Evolutionary conservation across 1,284 basidiomycete species (phyloP), one percentile per base, ranked within the genome.

Genomic region (Irpex lacteus): DNA sequence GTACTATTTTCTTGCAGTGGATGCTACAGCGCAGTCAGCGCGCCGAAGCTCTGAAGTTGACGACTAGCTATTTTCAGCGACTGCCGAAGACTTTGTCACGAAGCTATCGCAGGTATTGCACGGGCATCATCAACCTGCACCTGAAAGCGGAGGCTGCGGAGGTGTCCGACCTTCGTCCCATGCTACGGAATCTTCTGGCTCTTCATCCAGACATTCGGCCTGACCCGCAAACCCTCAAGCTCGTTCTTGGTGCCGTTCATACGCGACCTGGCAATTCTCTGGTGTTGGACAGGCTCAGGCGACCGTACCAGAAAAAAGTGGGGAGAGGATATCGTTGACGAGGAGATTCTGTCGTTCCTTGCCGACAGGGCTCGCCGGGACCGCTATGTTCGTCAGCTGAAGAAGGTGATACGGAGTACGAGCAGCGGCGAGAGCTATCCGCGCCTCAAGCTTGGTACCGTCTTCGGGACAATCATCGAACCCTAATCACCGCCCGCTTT

Each of bases 331-430:
- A 75, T 88, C 8, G 80, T 84, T 67, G 85, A 89, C 73, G 76
- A 79, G 60, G 76, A 80, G 19, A 89, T 92, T 15, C 80, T 82
- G 67, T 81, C 85, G 61, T 83, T 87, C 37, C 73, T 90, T 56
- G 81, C 80, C 5, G 75, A 73, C 21, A 77, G 88, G 53, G 88
- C 87, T 53, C 69, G 85, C 58, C 88, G 87, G 72, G 85, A 90
- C 75, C 84, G 86, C 9, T 80, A 84, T 44, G 69, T 78, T 61
- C 82, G 82, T 66, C 80, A 88, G 61, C 81, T 82, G 26, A 68
- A 75, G 59, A 70, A 70, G 61, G 76, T 83, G 70, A 66, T 78
- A 60, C 63, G 65, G 34, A 65, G 67, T 47, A 78, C 62, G 34
- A 61, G 64, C 65, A 36, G 49, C 4, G 67, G 64, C 6, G 55